A percentile compares a stretch with the other conserved stretches of the same genome.
phyloP scores from a whole-genome alignment of 176 grass and related monocot species.

The Aegilops longissima region DNA sequence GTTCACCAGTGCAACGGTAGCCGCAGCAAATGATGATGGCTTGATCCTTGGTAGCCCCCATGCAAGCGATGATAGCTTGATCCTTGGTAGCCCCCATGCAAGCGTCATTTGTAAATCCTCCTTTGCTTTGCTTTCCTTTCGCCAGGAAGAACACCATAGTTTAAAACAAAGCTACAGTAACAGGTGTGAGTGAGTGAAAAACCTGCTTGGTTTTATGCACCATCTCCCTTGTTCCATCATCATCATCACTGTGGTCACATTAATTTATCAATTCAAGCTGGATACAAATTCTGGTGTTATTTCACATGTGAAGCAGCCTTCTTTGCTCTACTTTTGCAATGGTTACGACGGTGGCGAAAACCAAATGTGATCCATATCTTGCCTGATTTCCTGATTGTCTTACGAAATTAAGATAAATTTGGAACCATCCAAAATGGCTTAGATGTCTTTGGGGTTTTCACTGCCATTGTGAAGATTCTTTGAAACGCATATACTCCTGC shows the following conservation, averaged over 20 bases:
- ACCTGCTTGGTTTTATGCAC: constrained; percentile 48
- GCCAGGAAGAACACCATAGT: constrained; percentile 39
- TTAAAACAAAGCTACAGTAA: constrained; percentile 42
- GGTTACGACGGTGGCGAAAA: not conserved
- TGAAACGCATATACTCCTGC: too few relatives aligned
- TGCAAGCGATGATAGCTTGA: constrained; percentile 36
- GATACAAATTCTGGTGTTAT: constrained; percentile 42
- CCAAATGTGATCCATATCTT: not conserved
- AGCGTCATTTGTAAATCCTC: constrained; percentile 62
- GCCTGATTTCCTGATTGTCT: not conserved
- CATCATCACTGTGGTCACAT: constrained; percentile 38
- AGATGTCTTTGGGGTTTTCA: too few relatives aligned
- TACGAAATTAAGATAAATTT: not conserved
- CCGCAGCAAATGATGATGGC: constrained; percentile 45
- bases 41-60: constrained; percentile 16
- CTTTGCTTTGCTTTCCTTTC: constrained; percentile 43
- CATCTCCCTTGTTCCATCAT: constrained; percentile 41
- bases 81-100: constrained; percentile 22
- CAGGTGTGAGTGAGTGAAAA: constrained; percentile 28
- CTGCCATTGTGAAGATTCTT: too few relatives aligned
- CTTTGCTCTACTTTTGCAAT: not conserved
- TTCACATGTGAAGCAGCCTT: not conserved
- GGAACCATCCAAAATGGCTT: too few relatives aligned
- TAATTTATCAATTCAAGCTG: constrained; percentile 72
- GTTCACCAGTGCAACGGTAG: constrained; percentile 74